Evolutionary conservation across 2,329 filamentous ascomycete species (phyloP), one percentile per base, ranked within the genome.

Genomic region (Talaromyces atroroseus): DNA sequence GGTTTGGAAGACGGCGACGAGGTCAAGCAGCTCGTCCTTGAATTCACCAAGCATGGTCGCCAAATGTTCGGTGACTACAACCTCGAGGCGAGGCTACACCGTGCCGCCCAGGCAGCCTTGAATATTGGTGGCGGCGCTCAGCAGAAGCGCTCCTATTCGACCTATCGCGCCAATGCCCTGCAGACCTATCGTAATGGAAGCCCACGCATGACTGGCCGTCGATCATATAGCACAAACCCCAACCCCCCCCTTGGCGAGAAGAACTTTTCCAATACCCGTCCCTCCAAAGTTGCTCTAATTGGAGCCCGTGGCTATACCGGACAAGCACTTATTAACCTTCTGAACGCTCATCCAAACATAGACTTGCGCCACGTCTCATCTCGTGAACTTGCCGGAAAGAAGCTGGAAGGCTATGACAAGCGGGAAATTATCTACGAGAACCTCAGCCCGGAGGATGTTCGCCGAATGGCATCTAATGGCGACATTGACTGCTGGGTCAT

Each of bases 401-500:
- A 89, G 73, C 83, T 97, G 20, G 79, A 92, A 73, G 92, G 91
- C 29, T 99, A 99, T 72, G 85, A 84, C 66, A 97, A 96, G 82
- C 85, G 88, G 61, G 85, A 95, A 59, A 89, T 99, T 63, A 90
- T 85, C 61, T 99, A 99, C 74, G 90, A 96, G 74, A 96, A 91
- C 71, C 79, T 97, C 46, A 86, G 83, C 56, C 83, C 90, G 6
- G 92, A 97, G 62, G 92, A 97, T 63, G 86, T 96, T 12, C 84
- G 85, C 61, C 82, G 85, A 57, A 90, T 97, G 83, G 89, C 94
- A 60, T 86, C 88, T 70, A 84, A 87, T 32, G 88, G 89, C 52
- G 84, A 92, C 66, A 86, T 97, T 50, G 92, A 97, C 76, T 94
- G 89, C 76, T 97, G 92, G 92, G 89, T 97, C 46, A 94, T 97